A percentile compares a stretch with the other conserved stretches of the same genome.
These are phyloP conservation scores for Sarocladium brachiariae DNA, from an alignment of 2,329 filamentous ascomycete genomes.

Conservation along the genomic window DNA sequence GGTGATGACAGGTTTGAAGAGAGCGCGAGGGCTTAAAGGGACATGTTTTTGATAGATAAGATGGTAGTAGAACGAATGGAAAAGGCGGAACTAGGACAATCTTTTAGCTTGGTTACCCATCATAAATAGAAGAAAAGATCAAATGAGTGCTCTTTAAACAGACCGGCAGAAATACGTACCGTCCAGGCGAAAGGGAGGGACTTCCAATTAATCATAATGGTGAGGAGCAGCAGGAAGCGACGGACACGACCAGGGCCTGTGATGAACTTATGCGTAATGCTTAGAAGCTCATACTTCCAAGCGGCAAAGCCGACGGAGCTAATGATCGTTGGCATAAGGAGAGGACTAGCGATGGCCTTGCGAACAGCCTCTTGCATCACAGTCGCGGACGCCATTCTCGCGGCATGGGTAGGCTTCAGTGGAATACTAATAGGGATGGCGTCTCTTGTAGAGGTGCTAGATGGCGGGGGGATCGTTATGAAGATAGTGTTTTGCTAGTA, in stretches of 20 bases:
- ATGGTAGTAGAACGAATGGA: conserved; percentile 50
- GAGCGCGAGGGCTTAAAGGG: conserved; percentile 49
- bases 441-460: background rate
- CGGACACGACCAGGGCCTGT: conserved; percentile 48
- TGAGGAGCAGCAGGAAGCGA: conserved; percentile 45
- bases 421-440: no score
- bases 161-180: no score
- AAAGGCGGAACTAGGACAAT: conserved; percentile 45
- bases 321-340: conserved; percentile 34
- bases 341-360: conserved; percentile 26
- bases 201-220: conserved; percentile 63
- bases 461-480: no score
- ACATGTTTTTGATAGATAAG: conserved; percentile 41
- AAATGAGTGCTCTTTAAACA: no score
- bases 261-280: conserved; percentile 35
- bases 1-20: conserved; percentile 69
- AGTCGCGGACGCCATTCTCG: conserved; percentile 28
- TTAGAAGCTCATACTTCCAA: conserved; percentile 36
- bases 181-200: conserved; percentile 71
- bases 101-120: background rate
- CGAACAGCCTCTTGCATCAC: conserved; percentile 25
- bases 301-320: conserved; percentile 41
- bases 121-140: no score
- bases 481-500: no score
- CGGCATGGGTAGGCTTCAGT: no score